Evolutionary conservation across 2,329 filamentous ascomycete species (phyloP).

Genomic region (Pseudopithomyces chartarum): DNA sequence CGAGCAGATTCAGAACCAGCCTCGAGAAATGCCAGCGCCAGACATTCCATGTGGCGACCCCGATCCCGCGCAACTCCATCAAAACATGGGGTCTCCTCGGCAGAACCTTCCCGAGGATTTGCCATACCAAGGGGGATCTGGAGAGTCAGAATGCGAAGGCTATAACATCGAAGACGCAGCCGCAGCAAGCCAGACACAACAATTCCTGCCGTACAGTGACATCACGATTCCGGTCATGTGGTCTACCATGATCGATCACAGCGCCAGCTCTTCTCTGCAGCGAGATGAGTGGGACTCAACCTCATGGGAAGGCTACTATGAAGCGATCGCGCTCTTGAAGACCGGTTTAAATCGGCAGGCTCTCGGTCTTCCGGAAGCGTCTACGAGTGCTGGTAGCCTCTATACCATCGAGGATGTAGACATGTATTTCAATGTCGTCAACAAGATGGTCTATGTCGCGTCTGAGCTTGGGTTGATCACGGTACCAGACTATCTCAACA

Average conservation of each 20-base stretch:
- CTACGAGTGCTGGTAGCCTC: neutral
- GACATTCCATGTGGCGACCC: neutral
- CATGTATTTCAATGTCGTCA: constrained; percentile 19
- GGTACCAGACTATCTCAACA: constrained; percentile 19
- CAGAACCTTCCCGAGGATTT: too few species aligned
- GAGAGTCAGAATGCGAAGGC: neutral
- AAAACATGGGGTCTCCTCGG: too few species aligned
- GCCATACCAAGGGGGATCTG: too few species aligned
- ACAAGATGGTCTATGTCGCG: constrained; percentile 20
- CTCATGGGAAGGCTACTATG: constrained; percentile 1
- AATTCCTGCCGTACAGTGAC: constrained; percentile 11
- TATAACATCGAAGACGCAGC: neutral
- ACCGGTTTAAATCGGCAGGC: constrained; percentile 6
- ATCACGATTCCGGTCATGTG: constrained; percentile 21
- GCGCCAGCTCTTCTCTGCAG: neutral
- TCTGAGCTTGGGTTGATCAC: constrained; percentile 19
- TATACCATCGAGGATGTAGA: constrained; percentile 20
- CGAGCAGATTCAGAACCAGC: neutral
- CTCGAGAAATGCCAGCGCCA: neutral
- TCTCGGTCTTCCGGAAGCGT: constrained; percentile 13
- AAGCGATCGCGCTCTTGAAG: constrained; percentile 11
- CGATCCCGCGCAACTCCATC: neutral
- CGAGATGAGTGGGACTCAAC: neutral
- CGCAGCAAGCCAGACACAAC: neutral
- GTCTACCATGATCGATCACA: constrained; percentile 13